Base-by-base conservation (phyloP, 176 grass and related monocot genomes). In the Melocanna baccifera region DNA sequence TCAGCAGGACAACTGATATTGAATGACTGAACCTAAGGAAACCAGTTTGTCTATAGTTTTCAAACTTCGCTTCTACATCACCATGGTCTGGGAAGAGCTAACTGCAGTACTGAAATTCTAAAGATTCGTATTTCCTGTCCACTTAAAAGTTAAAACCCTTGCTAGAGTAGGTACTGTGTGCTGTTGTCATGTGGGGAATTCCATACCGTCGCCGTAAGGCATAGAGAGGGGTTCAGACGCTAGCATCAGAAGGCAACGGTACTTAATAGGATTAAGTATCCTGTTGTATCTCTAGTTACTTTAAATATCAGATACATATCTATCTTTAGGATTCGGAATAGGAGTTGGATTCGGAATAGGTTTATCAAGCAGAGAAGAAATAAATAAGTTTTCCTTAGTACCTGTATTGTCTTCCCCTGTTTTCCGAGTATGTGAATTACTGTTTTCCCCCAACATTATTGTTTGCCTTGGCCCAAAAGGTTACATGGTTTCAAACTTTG, bases 381-480 rank as follows among this genome's bases (percentile, higher is more conserved):
- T n/a, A n/a, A n/a, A n/a, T n/a, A n/a, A n/a, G n/a, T n/a, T n/a
- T n/a, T n/a, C n/a, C n/a, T n/a, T n/a, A n/a, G n/a, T n/a, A n/a
- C n/a, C n/a, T n/a, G n/a, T n/a, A n/a, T n/a, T n/a, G n/a, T n/a
- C n/a, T n/a, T n/a, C n/a, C n/a, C n/a, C n/a, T n/a, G n/a, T n/a
- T n/a, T n/a, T n/a, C n/a, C n/a, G n/a, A n/a, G 73, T n/a, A 16
- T 88, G 86, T 83, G 80, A 88, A 89, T 89, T 80, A 80, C 55
- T 69, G 12, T 9, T 51, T 2, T 19, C 45, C 22, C 59, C 7
- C 76, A 62, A 75, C 53, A 23, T 56, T 81, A 71, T 71, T 85
- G 68, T 69, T 76, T 85, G 82, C 70, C 69, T 85, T 62, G 19
- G 69, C 67, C 16, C 30, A 69, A 43, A 58, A 81, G 76, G 69